Conservation (phyloP, 2,329 filamentous ascomycete genomes). For the Talaromyces amestolkiae region DNA sequence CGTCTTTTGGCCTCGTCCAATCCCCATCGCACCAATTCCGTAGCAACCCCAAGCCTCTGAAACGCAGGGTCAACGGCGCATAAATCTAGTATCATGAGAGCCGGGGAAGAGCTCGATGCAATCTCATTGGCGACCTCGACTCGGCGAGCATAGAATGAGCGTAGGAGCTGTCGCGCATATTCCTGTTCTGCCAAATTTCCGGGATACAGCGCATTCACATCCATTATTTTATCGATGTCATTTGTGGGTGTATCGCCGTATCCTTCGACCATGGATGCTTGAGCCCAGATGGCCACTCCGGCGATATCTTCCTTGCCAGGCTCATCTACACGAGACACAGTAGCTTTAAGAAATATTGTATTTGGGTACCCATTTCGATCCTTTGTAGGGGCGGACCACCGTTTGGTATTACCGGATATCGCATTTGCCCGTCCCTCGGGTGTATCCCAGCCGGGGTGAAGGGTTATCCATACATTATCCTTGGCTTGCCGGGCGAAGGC, state of each 20-base stretch:
- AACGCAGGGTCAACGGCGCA: conserved; percentile 1
- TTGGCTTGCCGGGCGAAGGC: neutral
- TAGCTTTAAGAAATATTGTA: neutral
- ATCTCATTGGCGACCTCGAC: neutral
- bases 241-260: neutral
- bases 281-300: neutral
- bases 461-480: neutral
- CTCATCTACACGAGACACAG: neutral
- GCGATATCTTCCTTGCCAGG: neutral
- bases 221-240: neutral
- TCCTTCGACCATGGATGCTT: neutral
- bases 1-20: neutral
- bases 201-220: neutral
- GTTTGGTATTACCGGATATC: neutral
- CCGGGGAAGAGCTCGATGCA: neutral
- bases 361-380: neutral
- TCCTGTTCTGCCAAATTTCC: neutral
- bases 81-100: neutral
- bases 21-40: conserved; percentile 1
- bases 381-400: neutral
- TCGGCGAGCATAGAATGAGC: neutral
- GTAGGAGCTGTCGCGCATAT: neutral
- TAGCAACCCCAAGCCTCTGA: conserved; percentile 1
- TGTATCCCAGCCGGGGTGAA: conserved; percentile 1
- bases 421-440: neutral